Base-by-base conservation (phyloP, 208 protist genomes). In the Porcisia hertigi region DNA sequence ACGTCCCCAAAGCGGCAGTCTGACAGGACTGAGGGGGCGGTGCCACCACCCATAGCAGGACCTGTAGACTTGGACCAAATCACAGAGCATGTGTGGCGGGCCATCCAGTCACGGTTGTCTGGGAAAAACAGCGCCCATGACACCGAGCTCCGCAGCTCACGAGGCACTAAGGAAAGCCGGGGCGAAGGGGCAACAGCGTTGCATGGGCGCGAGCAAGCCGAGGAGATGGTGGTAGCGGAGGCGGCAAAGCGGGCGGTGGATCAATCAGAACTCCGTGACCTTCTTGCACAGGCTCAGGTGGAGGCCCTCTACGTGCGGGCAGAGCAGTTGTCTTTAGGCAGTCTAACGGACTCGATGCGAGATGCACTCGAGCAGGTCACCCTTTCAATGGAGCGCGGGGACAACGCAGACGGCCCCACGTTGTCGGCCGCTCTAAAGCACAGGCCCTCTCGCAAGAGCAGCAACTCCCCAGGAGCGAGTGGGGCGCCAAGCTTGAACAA, bases 71-170 rank as follows among this genome's bases (percentile, higher is more conserved):
- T 81, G 65, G 49, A 77, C 58, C 69, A 36, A 57, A 73, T 81
- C 41, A 76, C 77, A 9, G 77, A 76, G 16, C 71, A 73, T 36
- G 77, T 81, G 14, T 53, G 76, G 71, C 65, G 63, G n/a, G 65
- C 73, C 47, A 72, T 81, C 54, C 57, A 60, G 2, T 34, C 65
- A 0, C 71, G 71, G 20, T 53, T 81, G 57, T 36, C 14, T 8
- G 54, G 70, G 20, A 64, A 12, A 16, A 41, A 47, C 14, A 57
- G 69, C 12, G 34, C 23, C 39, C 49, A 5, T n/a, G 64, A 34
- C 59, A 53, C 47, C 7, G 59, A 53, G 53, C 12, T 1, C 18
- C 12, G 16, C 39, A 3, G 14, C 34, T 69, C 52, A 23, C 49
- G 30, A 4, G 5, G 41, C 16, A 8, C 2, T 11, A 59, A 12